Base-by-base conservation (phyloP, 2,329 filamentous ascomycete species). In the Sporothrix variecibatus region DNA sequence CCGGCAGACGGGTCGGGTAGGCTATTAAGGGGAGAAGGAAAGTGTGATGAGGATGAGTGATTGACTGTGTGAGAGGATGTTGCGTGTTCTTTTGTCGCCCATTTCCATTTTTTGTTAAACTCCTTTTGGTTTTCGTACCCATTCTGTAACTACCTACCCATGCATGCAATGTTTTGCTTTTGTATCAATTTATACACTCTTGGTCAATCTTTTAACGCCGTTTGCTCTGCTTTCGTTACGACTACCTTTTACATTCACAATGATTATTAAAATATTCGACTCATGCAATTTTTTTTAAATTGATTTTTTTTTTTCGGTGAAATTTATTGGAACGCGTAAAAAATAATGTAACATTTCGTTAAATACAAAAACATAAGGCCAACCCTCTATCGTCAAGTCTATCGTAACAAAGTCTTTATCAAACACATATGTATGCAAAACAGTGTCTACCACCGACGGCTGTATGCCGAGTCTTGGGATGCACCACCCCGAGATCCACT, bases 1-100 rank as follows among this genome's bases (percentile, higher is more conserved):
- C 78, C 83, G 87, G 68, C 85, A 86, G 77, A 31, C 76, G 0
- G 76, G 76, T 4, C 74, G 75, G n/a, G 77, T 77, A 7, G 75
- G 77, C n/a, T 76, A 76, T 28, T 76, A 72, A n/a, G 23, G 23
- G 23, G 51, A 20, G 51, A 2, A 31, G 51, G 23, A 17, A 51
- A 23, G 12, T 28, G 38, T 3, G 28, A 15, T 5, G 28, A 4
- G n/a, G 17, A 46, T 2, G 9, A 43, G 26, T 26, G 62, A 31
- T 2, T 46, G 23, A 17, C 26, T 23, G 53, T 12, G 1, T 23
- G 20, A 28, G 53, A 26, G 2, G 53, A 58, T 58, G 1, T 26
- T 34, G 2, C 34, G 58, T 62, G 6, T 7, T 67, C 20, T 67
- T 8, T 65, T 15, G 20, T n/a, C n/a, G n/a, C n/a, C n/a, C n/a